Evolutionary conservation across 1,284 basidiomycete genomes (phyloP).

Genomic region (Melampsora americana): DNA sequence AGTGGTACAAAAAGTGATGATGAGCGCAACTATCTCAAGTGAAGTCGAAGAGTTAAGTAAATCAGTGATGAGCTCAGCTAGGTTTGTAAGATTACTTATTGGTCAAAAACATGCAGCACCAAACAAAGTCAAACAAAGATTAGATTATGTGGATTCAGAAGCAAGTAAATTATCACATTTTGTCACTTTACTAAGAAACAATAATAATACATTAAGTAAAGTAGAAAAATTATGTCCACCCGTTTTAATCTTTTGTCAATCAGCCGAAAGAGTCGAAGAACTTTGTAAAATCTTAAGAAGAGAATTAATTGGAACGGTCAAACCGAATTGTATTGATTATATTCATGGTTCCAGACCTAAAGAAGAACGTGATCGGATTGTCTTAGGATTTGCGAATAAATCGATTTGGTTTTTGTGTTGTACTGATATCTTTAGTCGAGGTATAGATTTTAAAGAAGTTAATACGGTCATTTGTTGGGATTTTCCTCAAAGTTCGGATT

Average conservation of each 20-base stretch:
- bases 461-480: conserved; percentile 82
- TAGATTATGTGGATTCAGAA: conserved; percentile 88
- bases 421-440: conserved; percentile 91
- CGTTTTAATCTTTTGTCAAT: conserved; percentile 86
- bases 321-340: conserved; percentile 60
- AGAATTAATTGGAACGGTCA: conserved; percentile 75
- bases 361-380: conserved; percentile 79
- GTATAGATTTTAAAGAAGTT: conserved; percentile 96
- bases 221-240: conserved; percentile 69
- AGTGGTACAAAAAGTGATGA: conserved; percentile 75
- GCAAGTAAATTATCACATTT: conserved; percentile 81
- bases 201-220: conserved; percentile 72
- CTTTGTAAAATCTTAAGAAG: conserved; percentile 75
- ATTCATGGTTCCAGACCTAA: conserved; percentile 84
- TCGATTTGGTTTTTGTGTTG: conserved; percentile 82
- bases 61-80: conserved; percentile 67
- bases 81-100: conserved; percentile 76
- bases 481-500: conserved; percentile 87
- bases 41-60: conserved; percentile 81
- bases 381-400: conserved; percentile 77
- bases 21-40: conserved; percentile 90
- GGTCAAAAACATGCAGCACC: conserved; percentile 64
- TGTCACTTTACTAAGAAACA: conserved; percentile 57
- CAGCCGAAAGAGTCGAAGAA: conserved; percentile 83
- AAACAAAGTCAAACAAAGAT: conserved; percentile 62